phyloP scores from a whole-genome alignment of 805 yeast species.

The Diddensiella caesifluorescens region DNA sequence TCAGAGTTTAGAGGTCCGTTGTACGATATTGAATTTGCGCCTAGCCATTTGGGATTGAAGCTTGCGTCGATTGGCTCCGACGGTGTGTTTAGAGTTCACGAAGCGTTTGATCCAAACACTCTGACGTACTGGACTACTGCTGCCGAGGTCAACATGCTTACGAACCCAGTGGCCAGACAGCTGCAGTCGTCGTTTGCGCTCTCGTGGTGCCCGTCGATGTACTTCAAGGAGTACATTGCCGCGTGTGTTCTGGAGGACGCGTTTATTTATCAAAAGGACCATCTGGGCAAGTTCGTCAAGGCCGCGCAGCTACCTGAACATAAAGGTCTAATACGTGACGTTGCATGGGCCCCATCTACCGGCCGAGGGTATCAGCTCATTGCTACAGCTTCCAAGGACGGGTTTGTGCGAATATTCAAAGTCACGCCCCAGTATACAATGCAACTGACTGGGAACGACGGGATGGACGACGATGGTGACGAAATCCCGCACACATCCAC shows the following conservation, averaged over 20 bases:
- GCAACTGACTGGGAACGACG: background rate
- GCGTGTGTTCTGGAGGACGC: constrained; percentile 87
- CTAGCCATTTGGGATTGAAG: constrained; percentile 73
- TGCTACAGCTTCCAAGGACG: constrained; percentile 97
- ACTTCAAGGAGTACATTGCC: constrained; percentile 71
- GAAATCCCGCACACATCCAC: constrained; percentile 16
- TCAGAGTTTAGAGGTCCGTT: constrained; percentile 87
- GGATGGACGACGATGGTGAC: constrained; percentile 8
- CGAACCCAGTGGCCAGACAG: constrained; percentile 69
- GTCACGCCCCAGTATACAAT: constrained; percentile 40
- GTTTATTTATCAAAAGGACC: constrained; percentile 57
- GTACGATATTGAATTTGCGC: constrained; percentile 86
- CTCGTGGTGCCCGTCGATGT: constrained; percentile 87
- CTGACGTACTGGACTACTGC: constrained; percentile 74
- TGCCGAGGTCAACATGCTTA: constrained; percentile 56
- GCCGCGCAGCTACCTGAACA: constrained; percentile 76
- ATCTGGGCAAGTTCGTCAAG: constrained; percentile 37
- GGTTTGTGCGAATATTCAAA: constrained; percentile 80
- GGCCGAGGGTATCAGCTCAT: constrained; percentile 82
- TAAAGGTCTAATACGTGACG: constrained; percentile 77
- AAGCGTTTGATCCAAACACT: constrained; percentile 86
- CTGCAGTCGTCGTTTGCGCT: constrained; percentile 80
- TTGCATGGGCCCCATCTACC: constrained; percentile 96
- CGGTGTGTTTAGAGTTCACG: constrained; percentile 79
- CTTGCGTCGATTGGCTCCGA: constrained; percentile 86